These are phyloP conservation scores for Phytophthora fragariae DNA, from an alignment of 352 stramenopile species.

Conservation along the genomic window DNA sequence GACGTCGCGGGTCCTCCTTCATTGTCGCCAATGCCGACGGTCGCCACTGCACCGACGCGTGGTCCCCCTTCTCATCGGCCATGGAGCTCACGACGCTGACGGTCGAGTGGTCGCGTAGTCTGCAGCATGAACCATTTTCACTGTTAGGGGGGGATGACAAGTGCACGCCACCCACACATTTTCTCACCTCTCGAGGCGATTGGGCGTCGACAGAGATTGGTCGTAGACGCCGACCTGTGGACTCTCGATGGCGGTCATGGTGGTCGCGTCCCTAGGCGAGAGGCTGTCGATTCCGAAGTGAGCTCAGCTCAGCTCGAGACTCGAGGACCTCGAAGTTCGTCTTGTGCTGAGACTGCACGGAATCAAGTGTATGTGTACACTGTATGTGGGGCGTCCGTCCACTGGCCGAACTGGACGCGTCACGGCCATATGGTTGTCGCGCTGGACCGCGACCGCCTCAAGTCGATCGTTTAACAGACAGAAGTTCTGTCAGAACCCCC, in stretches of 20 bases:
- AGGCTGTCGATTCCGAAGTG: constrained; percentile 28
- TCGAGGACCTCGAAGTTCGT: constrained; percentile 2
- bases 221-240: constrained; percentile 35
- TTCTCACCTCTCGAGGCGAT: constrained; percentile 44
- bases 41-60: constrained; percentile 32
- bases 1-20: constrained; percentile 49
- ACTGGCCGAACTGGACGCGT: constrained; percentile 29
- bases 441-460: constrained; percentile 14
- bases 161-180: constrained; percentile 1
- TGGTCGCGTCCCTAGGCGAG: neutral
- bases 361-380: constrained; percentile 11
- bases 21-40: constrained; percentile 37
- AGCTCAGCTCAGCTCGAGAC: neutral
- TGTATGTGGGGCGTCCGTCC: constrained; percentile 14
- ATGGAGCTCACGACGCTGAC: constrained; percentile 32
- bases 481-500: no score
- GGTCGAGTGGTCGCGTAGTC: constrained; percentile 25
- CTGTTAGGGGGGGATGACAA: constrained; percentile 2
- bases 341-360: constrained; percentile 10
- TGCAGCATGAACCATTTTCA: constrained; percentile 4
- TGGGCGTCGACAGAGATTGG: constrained; percentile 39
- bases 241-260: constrained; percentile 27
- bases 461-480: constrained; percentile 11
- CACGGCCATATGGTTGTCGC: constrained; percentile 28
- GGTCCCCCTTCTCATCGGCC: constrained; percentile 20